Evolutionary conservation across 2,329 filamentous ascomycete genomes (phyloP).

Genomic region (Alternaria infectoria): DNA sequence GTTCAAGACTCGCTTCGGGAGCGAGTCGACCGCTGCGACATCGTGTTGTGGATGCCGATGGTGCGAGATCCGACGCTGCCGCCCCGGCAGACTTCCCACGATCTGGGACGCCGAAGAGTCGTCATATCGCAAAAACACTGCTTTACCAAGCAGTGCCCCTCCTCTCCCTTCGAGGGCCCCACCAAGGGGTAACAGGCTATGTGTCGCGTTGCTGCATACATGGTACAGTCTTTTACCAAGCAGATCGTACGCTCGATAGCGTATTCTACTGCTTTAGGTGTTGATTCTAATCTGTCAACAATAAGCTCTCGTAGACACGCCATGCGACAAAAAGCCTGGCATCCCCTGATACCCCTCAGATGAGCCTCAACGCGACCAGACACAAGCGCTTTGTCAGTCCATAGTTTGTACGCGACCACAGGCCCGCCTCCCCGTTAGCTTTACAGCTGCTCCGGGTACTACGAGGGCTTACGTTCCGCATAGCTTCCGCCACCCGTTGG

Average conservation of each 20-base stretch:
- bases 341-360: neutral
- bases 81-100: neutral
- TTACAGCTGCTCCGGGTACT: neutral
- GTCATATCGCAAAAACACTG: neutral
- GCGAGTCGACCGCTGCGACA: neutral
- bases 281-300: neutral
- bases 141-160: neutral
- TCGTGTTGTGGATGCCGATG: neutral
- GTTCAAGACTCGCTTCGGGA: neutral
- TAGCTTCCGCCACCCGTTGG: neutral
- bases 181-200: neutral
- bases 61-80: neutral
- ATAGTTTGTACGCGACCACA: neutral
- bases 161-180: neutral
- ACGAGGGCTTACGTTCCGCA: neutral
- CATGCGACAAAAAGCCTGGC: neutral
- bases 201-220: neutral
- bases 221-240: neutral
- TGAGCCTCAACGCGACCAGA: neutral
- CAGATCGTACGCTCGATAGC: neutral
- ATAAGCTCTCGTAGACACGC: neutral
- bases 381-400: neutral
- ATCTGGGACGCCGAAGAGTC: neutral
- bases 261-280: neutral
- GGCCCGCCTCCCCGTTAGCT: neutral